Evolutionary conservation across 805 yeast genomes (phyloP), one percentile per base, ranked within the genome.

Genomic region (Sugiyamaella valdiviana): DNA sequence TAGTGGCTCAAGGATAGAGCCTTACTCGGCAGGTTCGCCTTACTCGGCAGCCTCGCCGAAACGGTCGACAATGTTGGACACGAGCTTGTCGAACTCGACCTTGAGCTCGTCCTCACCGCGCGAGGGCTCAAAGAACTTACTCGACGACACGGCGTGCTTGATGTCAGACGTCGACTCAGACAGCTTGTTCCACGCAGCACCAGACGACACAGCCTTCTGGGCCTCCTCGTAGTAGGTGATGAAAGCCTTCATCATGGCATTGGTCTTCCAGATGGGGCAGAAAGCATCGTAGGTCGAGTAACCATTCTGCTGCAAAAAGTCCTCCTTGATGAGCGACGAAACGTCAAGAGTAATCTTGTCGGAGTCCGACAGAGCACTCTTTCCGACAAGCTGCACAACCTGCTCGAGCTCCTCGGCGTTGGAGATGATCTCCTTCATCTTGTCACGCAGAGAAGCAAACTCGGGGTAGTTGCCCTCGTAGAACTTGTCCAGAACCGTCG

Each of bases 181-280:
- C 57, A 93, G 78, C 75, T 88, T 93, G 56, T 85, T 79, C 99
- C 99, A 93, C 67, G 78, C 80, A 29, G 95, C 91, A 63, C 98
- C 98, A 60, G 84, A 81, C 36, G 96, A 77, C 53, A 91, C 85
- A 14, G 98, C 95, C 74, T 89, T 90, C 73, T 91, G 98, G 26
- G 99, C 97, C 74, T 93, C 98, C 59, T 91, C 97, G 64, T 86
- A 81, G 71, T 93, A 93, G 32, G 89, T 71, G 51, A 90, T 80
- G 63, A 93, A 93, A 9, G 90, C 83, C 70, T 85, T 89, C 98
- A 93, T 90, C 99, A 93, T 93, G 67, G 87, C 93, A 60, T 79
- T 84, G 42, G 99, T 93, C 77, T 93, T 93, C 99, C 99, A 93
- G 64, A 93, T 86, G 57, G 99, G 99, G 74, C 99, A 93, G 85